Evolutionary conservation across 2,329 filamentous ascomycete genomes (phyloP).

Genomic region (Beauveria scarabaeidicola): DNA sequence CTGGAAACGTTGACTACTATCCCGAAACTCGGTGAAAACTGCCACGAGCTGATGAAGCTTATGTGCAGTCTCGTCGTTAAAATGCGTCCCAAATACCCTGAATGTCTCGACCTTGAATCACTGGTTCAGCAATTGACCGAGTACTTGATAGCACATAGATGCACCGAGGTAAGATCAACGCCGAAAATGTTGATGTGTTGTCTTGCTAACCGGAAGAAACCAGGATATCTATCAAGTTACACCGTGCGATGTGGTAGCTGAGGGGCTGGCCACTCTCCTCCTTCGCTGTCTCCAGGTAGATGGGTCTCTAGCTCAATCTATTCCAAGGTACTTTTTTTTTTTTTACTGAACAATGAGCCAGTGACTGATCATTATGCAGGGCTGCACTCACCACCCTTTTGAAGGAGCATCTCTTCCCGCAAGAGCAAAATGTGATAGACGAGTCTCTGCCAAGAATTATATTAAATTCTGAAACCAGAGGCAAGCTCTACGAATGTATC

Average conservation of each 20-base stretch:
- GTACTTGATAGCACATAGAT: constrained; percentile 22
- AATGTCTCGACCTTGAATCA: constrained; percentile 22
- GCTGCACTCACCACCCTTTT: constrained; percentile 39
- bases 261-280: constrained; percentile 23
- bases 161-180: constrained; percentile 28
- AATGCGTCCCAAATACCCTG: constrained; percentile 19
- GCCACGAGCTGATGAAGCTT: constrained; percentile 38
- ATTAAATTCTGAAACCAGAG: constrained; percentile 47
- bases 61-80: constrained; percentile 32
- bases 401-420: constrained; percentile 58
- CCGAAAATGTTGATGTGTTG: not conserved
- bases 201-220: not conserved
- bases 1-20: constrained; percentile 27
- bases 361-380: constrained; percentile 17
- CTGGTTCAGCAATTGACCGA: constrained; percentile 24
- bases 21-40: constrained; percentile 24
- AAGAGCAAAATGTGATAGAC: constrained; percentile 19
- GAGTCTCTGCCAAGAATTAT: constrained; percentile 30
- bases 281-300: constrained; percentile 24
- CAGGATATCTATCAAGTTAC: constrained; percentile 22
- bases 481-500: constrained; percentile 53
- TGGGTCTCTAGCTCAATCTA: constrained; percentile 14
- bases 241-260: constrained; percentile 21
- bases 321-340: constrained; percentile 20
- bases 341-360: not conserved